Evolutionary conservation across 371 early-diverging fungal species (phyloP), one percentile per base, ranked within the genome.

Genomic region (Rhizopus sp.): DNA sequence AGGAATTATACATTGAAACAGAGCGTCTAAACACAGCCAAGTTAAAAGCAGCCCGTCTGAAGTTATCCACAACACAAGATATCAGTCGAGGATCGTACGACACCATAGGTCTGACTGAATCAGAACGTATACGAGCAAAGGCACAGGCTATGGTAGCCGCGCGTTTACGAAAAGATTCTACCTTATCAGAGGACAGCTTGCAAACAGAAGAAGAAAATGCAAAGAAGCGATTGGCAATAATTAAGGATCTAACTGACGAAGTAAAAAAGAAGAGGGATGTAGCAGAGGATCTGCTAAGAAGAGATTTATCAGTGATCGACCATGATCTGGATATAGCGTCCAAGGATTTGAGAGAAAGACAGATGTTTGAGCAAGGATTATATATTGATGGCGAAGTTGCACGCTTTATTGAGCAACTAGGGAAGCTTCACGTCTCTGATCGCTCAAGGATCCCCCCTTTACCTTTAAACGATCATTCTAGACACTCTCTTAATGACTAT

Each of bases 351-450:
- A 65, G 55, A 12, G 64, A 75, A 5, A 63, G 64, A 38, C 70
- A 75, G 45, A 78, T 78, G 78, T 78, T 78, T 69, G 78, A 78
- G 47, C 66, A 72, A 42, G 78, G 78, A 0, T 38, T 75, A 0
- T 78, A 64, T 62, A 67, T 78, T 7, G 47, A 62, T 7, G 71
- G 69, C 51, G 57, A 62, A 31, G 23, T 78, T 10, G 71, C 73
- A 30, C 60, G 60, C 0, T 78, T 75, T 38, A 78, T 78, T 35
- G 73, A 75, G 46, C 42, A 57, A 0, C 40, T 76, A 12, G 57
- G 66, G 10, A 41, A 61, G 30, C 3, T 35, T 9, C 37, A 23
- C 4, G 17, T 48, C 4, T 30, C 57, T 12, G 29, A 29, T 13
- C 33, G 9, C 34, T 17, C n/a, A 12, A 29, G 12, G 42, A 37